Evolutionary conservation across 225 moss, liverwort and hornwort species (phyloP).

Genomic region (Rhytidiadelphus loreus): DNA sequence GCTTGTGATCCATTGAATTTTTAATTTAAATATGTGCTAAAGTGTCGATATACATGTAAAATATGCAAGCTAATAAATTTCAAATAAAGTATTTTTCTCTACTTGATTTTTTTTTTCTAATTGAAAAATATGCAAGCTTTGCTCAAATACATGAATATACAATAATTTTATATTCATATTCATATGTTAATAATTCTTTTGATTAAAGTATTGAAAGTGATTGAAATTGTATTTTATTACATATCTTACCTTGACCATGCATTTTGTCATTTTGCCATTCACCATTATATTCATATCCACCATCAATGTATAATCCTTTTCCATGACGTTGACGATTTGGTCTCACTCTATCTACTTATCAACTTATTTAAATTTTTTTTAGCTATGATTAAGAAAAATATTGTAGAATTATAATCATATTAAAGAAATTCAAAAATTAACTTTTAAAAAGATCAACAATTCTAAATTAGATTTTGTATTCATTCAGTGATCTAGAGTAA

Average conservation of each 20-base stretch:
- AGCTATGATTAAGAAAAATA: neutral
- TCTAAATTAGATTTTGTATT: neutral
- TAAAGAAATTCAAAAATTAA: accelerated
- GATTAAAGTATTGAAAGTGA: neutral
- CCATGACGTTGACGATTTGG: slow-evolving; percentile 67
- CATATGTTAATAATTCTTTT: neutral
- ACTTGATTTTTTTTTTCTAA: neutral
- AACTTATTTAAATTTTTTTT: neutral
- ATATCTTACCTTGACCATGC: slow-evolving; percentile 47
- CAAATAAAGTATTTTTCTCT: neutral
- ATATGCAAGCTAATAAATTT: neutral
- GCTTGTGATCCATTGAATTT: accelerated
- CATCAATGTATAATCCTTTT: slow-evolving; percentile 53
- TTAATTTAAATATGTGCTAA: neutral
- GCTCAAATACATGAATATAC: too few species aligned
- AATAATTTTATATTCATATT: neutral
- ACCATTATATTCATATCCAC: slow-evolving; percentile 61
- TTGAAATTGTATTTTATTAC: neutral
- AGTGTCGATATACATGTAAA: neutral
- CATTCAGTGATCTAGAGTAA: neutral
- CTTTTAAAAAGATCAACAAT: accelerated
- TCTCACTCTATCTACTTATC: slow-evolving; percentile 1
- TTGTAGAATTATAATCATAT: neutral
- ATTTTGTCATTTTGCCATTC: slow-evolving; percentile 75
- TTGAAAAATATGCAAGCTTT: neutral